A percentile compares a stretch with the other conserved stretches of the same genome.
Conservation (phyloP, 192 early-diverging fungal species). For the Backusella liffmaniae region DNA sequence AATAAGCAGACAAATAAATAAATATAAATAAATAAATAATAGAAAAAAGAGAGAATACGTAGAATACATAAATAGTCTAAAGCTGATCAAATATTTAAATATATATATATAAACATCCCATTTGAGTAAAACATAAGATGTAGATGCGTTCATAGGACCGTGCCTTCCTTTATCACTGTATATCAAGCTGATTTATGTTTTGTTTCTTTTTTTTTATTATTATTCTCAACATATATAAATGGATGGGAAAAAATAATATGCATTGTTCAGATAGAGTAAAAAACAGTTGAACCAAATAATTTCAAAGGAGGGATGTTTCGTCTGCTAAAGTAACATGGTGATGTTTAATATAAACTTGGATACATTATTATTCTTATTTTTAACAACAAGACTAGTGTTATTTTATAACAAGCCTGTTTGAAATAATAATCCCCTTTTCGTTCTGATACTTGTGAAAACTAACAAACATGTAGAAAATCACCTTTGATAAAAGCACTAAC, state of each 20-base stretch:
- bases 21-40: background rate
- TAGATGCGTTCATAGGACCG: background rate
- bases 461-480: background rate
- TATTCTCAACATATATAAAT: background rate
- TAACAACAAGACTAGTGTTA: background rate
- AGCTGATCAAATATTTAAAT: background rate
- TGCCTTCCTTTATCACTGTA: background rate
- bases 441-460: background rate
- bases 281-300: constrained; percentile 6
- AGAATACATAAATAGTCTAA: background rate
- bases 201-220: background rate
- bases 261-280: constrained; percentile 3
- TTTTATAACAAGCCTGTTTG: background rate
- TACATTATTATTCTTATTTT: background rate
- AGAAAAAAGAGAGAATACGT: background rate
- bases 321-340: background rate
- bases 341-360: background rate
- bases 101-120: background rate
- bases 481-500: background rate
- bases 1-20: constrained; percentile 1
- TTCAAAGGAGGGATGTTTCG: background rate
- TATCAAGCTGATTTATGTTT: background rate
- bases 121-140: background rate
- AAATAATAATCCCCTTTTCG: background rate
- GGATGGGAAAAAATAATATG: constrained; percentile 8